phyloP scores from a whole-genome alignment of 2,329 filamentous ascomycete species.

The Ophiocordyceps camponoti-floridani region DNA sequence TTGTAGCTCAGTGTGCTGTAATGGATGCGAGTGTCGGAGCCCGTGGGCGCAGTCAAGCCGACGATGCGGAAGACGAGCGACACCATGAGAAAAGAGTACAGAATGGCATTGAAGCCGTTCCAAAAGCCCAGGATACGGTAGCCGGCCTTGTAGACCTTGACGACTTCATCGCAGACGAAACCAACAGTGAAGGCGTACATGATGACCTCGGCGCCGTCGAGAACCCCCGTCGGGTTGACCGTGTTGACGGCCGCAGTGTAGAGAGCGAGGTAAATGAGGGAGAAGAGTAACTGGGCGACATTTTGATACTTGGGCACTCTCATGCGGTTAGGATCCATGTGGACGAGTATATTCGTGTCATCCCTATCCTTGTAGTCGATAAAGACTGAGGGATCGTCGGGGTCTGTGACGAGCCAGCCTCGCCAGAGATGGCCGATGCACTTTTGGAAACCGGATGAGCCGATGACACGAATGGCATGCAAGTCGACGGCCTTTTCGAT shows the following conservation, averaged over 20 bases:
- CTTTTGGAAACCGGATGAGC: conserved; percentile 87
- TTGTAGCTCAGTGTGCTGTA: conserved; percentile 83
- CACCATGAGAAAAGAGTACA: conserved; percentile 63
- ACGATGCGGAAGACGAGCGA: conserved; percentile 68
- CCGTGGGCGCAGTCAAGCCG: conserved; percentile 45
- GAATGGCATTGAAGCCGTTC: conserved; percentile 80
- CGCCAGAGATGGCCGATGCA: conserved; percentile 87
- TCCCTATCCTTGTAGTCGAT: conserved; percentile 73
- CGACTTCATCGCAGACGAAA: conserved; percentile 72
- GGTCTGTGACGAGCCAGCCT: conserved; percentile 93
- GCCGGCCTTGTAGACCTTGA: conserved; percentile 90
- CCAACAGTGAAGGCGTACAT: conserved; percentile 85
- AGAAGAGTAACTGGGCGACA: conserved; percentile 68
- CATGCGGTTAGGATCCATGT: conserved; percentile 91
- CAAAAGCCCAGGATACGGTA: conserved; percentile 86
- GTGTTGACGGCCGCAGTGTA: conserved; percentile 91
- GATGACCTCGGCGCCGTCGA: conserved; percentile 68
- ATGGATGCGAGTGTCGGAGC: conserved; percentile 25
- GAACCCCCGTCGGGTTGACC: conserved; percentile 66
- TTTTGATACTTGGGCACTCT: conserved; percentile 87
- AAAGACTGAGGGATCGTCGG: conserved; percentile 77
- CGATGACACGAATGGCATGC: conserved; percentile 76
- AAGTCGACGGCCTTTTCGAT: conserved; percentile 88
- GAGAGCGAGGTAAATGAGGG: conserved; percentile 62
- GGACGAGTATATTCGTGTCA: conserved; percentile 57